Evolutionary conservation across 2,329 filamentous ascomycete genomes (phyloP), one percentile per base, ranked within the genome.

Genomic region (Pseudonectria foliicola): DNA sequence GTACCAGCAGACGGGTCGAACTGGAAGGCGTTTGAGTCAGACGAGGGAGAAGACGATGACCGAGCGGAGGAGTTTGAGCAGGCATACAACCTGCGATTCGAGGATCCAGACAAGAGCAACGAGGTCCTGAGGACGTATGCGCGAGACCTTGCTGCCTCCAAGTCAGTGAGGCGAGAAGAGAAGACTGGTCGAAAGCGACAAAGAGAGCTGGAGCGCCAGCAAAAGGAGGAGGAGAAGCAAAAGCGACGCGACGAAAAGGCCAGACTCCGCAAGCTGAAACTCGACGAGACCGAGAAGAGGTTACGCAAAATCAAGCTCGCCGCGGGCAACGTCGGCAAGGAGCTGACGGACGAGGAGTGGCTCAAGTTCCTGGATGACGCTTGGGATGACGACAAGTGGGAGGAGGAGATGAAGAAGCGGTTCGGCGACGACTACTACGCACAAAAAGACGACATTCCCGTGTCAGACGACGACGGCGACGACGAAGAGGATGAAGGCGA

Each of bases 11-110:
- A 75, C 34, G 71, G 69, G 27, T 70, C 75, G 14, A 73, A 74
- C 27, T 88, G 85, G 62, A 71, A 89, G 49, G 85, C 89, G 1
- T 84, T 98, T 38, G 87, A 95, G 55, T 95, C 88, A 0, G 92
- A 98, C 48, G 88, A 95, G 0, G 89, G 92, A 45, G 86, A 95
- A 33, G 86, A 71, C 3, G 70, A 73, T 31, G 79, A 85, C 21
- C 73, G 77, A 29, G 89, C 89, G 16, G 90, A 96, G 29, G 78
- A 82, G 41, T 94, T 90, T 53, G 92, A 98, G 63, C 75, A 85
- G 45, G 89, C 89, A 4, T 98, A 95, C 66, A 98, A 98, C 64
- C 66, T 95, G 63, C 83, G 92, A 24, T 98, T 98, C 54, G 92
- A 98, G 58, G 85, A 96, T 51, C 88, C 92, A 0, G 75, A 75